Conservation (phyloP, 2,329 filamentous ascomycete genomes). For the Colletotrichum sp. region DNA sequence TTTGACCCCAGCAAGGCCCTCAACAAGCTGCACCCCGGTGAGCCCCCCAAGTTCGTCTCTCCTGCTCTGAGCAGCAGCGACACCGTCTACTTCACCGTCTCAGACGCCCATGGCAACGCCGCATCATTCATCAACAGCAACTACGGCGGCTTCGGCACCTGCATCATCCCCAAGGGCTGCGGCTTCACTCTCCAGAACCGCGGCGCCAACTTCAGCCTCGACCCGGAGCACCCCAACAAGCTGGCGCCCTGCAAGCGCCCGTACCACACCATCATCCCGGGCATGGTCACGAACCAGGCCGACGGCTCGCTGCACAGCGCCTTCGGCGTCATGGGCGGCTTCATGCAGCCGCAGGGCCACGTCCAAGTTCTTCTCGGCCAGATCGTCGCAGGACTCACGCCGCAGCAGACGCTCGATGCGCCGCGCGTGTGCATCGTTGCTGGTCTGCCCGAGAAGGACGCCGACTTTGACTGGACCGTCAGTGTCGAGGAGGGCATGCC, state of each 20-base stretch:
- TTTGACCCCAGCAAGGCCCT: conserved; percentile 67
- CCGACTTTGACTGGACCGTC: conserved; percentile 67
- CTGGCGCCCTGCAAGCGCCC: conserved; percentile 84
- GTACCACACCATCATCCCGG: conserved; percentile 98
- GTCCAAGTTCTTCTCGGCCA: conserved; percentile 93
- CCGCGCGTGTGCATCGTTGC: conserved; percentile 89
- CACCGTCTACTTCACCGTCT: conserved; percentile 91
- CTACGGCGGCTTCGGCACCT: conserved; percentile 87
- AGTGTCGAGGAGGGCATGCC: conserved; percentile 85
- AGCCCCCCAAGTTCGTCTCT: conserved; percentile 50
- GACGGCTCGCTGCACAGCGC: conserved; percentile 82
- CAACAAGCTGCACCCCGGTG: conserved; percentile 67
- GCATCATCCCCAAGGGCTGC: conserved; percentile 83
- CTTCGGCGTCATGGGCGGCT: conserved; percentile 97
- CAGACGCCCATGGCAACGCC: conserved; percentile 83
- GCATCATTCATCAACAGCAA: conserved; percentile 98
- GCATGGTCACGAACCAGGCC: conserved; percentile 78
- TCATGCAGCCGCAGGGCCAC: conserved; percentile 98
- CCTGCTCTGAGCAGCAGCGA: conserved; percentile 87
- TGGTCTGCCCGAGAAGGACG: conserved; percentile 67
- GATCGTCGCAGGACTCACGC: conserved; percentile 79
- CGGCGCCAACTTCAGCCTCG: conserved; percentile 82
- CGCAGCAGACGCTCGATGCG: conserved; percentile 88
- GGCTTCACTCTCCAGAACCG: conserved; percentile 96
- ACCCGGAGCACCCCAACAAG: conserved; percentile 75